phyloP scores from a whole-genome alignment of 2,329 filamentous ascomycete species.

The Tolypocladium endophyticum region DNA sequence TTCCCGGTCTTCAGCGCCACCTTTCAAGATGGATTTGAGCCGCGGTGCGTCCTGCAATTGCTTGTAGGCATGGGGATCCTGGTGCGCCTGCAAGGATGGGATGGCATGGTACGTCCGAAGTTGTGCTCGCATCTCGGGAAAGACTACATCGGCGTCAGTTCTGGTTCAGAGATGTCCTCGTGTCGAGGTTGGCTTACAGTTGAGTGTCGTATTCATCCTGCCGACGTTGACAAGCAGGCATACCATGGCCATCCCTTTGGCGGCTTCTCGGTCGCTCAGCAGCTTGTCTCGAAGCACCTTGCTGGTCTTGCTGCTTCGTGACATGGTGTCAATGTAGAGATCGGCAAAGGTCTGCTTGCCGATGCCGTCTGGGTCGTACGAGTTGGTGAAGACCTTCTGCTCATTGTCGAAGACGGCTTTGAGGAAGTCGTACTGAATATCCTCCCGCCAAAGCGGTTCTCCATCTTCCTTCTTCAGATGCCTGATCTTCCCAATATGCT shows the following conservation, averaged over 20 bases:
- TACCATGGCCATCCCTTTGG: conserved; percentile 98
- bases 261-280: conserved; percentile 79
- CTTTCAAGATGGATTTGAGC: conserved; percentile 94
- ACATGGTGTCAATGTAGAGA: conserved; percentile 97
- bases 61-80: conserved; percentile 94
- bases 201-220: conserved; percentile 96
- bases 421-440: conserved; percentile 84
- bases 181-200: conserved; percentile 52
- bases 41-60: conserved; percentile 93
- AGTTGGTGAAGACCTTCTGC: conserved; percentile 73
- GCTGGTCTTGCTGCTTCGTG: conserved; percentile 96
- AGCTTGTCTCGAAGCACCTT: conserved; percentile 97
- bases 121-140: conserved; percentile 97
- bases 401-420: conserved; percentile 70
- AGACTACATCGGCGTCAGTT: conserved; percentile 50
- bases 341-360: conserved; percentile 79
- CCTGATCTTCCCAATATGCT: conserved; percentile 57
- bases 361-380: conserved; percentile 55
- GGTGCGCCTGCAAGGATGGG: conserved; percentile 85
- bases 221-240: conserved; percentile 95
- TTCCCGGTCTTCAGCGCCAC: conserved; percentile 78
- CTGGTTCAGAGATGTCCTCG: conserved; percentile 8
- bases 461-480: conserved; percentile 85
- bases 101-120: conserved; percentile 97
- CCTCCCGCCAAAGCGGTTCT: conserved; percentile 74